Percentiles rank a stretch among this genome's conserved stretches.
phyloP scores from a whole-genome alignment of 2,329 filamentous ascomycete genomes.

The Alternaria postmessia region DNA sequence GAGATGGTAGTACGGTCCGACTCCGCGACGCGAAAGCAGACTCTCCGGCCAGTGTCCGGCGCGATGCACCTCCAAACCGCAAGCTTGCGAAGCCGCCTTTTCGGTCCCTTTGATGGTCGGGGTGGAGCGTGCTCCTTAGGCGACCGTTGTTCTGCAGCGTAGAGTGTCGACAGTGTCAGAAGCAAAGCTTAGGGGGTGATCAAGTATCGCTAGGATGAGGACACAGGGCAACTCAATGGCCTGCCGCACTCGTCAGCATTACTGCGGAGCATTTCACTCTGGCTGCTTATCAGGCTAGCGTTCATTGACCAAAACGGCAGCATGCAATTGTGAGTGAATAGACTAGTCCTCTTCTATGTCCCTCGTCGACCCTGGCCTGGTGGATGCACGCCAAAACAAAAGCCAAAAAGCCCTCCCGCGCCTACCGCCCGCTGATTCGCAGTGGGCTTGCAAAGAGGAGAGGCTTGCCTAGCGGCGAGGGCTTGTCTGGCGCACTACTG shows the following conservation, averaged over 20 bases:
- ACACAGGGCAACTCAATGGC: conserved; percentile 19
- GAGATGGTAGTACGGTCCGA: conserved; percentile 35
- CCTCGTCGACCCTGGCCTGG: conserved; percentile 18
- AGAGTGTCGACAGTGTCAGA: conserved; percentile 9
- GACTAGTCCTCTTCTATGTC: conserved; percentile 22
- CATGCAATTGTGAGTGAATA: conserved; percentile 33
- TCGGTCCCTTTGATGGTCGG: conserved; percentile 21
- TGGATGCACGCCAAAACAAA: conserved; percentile 39
- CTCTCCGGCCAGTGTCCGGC: conserved; percentile 28
- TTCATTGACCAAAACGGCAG: conserved; percentile 30
- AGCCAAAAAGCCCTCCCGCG: conserved; percentile 37
- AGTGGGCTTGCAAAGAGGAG: conserved; percentile 28
- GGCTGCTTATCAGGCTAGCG: conserved; percentile 27
- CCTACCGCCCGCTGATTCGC: conserved; percentile 38
- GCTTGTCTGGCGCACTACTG: conserved; percentile 24
- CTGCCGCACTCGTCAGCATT: conserved; percentile 30
- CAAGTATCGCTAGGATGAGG: conserved; percentile 14
- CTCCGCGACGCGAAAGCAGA: conserved; percentile 20
- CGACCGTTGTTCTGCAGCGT: conserved; percentile 18
- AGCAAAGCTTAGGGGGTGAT: conserved; percentile 9
- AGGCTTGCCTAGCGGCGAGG: conserved; percentile 24
- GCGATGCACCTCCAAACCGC: conserved; percentile 16
- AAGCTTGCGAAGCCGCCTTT: conserved; percentile 16
- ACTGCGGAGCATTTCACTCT: conserved; percentile 26
- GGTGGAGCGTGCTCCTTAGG: conserved; percentile 9